A percentile compares a stretch with the other conserved stretches of the same genome.
These are phyloP conservation scores for Thymus mandschuricus DNA, from an alignment of 257 asterid species.

Conservation along the genomic window DNA sequence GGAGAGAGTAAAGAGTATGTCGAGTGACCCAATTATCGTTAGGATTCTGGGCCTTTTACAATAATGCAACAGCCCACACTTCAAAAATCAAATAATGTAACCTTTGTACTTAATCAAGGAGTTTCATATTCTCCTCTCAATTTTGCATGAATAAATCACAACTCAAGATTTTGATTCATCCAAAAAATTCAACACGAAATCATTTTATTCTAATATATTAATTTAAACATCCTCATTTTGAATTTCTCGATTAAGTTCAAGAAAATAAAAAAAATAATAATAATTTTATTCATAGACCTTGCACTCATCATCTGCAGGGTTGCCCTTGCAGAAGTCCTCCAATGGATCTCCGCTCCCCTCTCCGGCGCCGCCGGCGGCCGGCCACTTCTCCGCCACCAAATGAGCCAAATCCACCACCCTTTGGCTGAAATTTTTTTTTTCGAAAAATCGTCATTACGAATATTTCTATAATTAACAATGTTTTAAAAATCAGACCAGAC, in stretches of 20 bases:
- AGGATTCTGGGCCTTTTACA: neutral
- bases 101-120: no score
- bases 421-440: constrained; percentile 57
- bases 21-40: neutral
- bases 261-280: neutral
- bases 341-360: constrained; percentile 72
- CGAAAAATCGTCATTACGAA: neutral
- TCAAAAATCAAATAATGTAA: no score
- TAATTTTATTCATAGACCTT: constrained; percentile 59
- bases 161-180: no score
- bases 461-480: neutral
- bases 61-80: neutral
- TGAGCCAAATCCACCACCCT: constrained; percentile 93
- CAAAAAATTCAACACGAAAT: no score
- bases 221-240: neutral
- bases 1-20: no score
- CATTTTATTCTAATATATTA: no score
- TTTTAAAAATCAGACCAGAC: no score
- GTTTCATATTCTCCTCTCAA: neutral
- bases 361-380: constrained; percentile 52
- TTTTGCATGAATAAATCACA: no score
- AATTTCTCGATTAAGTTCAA: neutral
- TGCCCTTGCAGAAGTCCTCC: constrained; percentile 78
- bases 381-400: constrained; percentile 82
- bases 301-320: constrained; percentile 82